These are phyloP conservation scores for Talaromyces islandicus DNA, from an alignment of 2,329 filamentous ascomycete genomes.

Conservation along the genomic window DNA sequence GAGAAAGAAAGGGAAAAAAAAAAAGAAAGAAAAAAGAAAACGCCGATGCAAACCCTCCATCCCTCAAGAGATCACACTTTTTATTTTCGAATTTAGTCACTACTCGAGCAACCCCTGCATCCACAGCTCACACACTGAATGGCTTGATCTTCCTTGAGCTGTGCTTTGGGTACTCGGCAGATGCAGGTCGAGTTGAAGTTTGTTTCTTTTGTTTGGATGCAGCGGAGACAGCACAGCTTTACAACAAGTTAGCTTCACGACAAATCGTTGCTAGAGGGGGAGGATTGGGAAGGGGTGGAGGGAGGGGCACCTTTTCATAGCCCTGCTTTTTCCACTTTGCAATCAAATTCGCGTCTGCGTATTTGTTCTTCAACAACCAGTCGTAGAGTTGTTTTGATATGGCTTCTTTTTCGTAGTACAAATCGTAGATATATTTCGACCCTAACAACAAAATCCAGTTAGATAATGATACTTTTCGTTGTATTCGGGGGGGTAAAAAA, in stretches of 20 bases:
- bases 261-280: no score
- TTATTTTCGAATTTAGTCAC: conserved; percentile 52
- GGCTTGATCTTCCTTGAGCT: conserved; percentile 83
- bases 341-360: conserved; percentile 91
- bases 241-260: background rate
- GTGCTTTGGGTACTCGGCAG: conserved; percentile 83
- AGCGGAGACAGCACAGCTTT: conserved; percentile 86
- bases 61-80: conserved; percentile 6
- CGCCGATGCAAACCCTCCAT: background rate
- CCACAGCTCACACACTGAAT: conserved; percentile 95
- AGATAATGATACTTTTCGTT: no score
- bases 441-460: no score
- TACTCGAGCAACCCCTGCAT: conserved; percentile 82
- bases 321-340: conserved; percentile 99
- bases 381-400: conserved; percentile 91
- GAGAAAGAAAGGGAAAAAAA: no score
- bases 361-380: conserved; percentile 92
- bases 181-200: conserved; percentile 98
- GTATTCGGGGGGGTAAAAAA: no score
- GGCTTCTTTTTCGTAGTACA: conserved; percentile 96
- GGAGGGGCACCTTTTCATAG: conserved; percentile 73
- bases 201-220: conserved; percentile 99
- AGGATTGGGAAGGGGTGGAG: background rate
- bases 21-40: background rate
- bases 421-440: conserved; percentile 87